Percentiles rank a stretch among this genome's conserved stretches.
These are phyloP conservation scores for Stachybotrys elegans DNA, from an alignment of 2,329 filamentous ascomycete genomes.

Conservation along the genomic window DNA sequence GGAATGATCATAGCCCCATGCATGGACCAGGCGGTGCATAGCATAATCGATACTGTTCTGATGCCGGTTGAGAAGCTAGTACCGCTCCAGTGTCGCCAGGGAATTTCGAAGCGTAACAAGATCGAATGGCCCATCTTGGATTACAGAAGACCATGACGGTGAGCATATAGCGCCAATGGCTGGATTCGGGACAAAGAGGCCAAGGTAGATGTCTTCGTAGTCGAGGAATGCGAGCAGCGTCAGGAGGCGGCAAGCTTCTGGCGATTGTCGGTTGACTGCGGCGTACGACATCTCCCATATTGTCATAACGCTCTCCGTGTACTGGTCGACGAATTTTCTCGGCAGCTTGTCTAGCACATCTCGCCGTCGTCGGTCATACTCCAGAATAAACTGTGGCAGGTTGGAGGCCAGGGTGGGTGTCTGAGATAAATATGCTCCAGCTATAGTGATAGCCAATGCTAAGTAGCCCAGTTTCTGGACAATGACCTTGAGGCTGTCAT, in stretches of 20 bases:
- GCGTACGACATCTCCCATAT: not conserved
- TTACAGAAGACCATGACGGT: not conserved
- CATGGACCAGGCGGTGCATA: not conserved
- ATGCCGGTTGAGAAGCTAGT: not conserved
- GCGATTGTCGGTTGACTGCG: not conserved
- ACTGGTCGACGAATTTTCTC: not conserved
- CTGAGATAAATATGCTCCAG: constrained; percentile 5
- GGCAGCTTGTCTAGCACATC: not conserved
- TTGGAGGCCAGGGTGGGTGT: constrained; percentile 3
- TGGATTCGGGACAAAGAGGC: not conserved
- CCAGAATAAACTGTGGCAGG: constrained; percentile 4
- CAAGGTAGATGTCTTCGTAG: constrained; percentile 1
- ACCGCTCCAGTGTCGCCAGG: not conserved
- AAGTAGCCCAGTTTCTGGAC: constrained; percentile 3
- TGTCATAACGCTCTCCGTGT: not conserved
- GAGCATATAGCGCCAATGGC: not conserved
- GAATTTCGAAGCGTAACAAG: not conserved
- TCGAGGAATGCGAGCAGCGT: not conserved
- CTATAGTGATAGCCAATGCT: constrained; percentile 6
- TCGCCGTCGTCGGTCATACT: not conserved
- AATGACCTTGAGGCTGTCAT: not conserved
- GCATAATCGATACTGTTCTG: not conserved
- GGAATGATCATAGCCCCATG: constrained; percentile 2
- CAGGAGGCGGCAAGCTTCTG: not conserved
- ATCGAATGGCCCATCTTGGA: not conserved